These are phyloP conservation scores for Plasmodium gallinaceum DNA, from an alignment of 169 alveolate genomes.

Conservation along the genomic window DNA sequence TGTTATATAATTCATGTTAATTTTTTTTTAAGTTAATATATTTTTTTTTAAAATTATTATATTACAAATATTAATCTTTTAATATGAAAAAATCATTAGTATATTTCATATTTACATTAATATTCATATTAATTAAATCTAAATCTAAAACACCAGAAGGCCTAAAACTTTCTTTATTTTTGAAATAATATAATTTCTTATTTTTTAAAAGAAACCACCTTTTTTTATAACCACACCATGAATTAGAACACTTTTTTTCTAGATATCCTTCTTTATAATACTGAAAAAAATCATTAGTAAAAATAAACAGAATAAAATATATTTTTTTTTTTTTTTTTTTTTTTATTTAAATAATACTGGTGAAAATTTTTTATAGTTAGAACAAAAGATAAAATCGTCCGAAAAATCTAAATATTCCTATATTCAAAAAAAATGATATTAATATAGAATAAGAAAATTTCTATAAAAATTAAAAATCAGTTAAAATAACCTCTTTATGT, in stretches of 20 bases:
- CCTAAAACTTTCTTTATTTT: slow-evolving; percentile 35
- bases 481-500: slow-evolving; percentile 27
- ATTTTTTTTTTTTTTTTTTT: no score
- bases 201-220: slow-evolving; percentile 80
- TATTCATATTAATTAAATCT: slow-evolving; percentile 74
- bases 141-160: slow-evolving; percentile 80
- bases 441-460: not conserved
- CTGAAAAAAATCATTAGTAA: not conserved
- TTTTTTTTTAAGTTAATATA: not conserved
- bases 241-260: slow-evolving; percentile 55
- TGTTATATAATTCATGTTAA: no score
- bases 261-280: slow-evolving; percentile 74
- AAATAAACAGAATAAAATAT: not conserved
- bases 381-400: slow-evolving; percentile 50
- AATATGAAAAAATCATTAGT: not conserved
- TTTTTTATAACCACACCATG: slow-evolving; percentile 63
- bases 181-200: slow-evolving; percentile 75
- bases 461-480: not conserved
- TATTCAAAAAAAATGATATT: not conserved
- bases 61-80: no score
- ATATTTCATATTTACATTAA: slow-evolving; percentile 52
- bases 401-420: slow-evolving; percentile 45
- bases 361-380: slow-evolving; percentile 30
- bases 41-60: not conserved
- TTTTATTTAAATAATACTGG: slow-evolving; percentile 25